phyloP scores from a whole-genome alignment of 169 alveolate species.

The Plasmodium ovale region DNA sequence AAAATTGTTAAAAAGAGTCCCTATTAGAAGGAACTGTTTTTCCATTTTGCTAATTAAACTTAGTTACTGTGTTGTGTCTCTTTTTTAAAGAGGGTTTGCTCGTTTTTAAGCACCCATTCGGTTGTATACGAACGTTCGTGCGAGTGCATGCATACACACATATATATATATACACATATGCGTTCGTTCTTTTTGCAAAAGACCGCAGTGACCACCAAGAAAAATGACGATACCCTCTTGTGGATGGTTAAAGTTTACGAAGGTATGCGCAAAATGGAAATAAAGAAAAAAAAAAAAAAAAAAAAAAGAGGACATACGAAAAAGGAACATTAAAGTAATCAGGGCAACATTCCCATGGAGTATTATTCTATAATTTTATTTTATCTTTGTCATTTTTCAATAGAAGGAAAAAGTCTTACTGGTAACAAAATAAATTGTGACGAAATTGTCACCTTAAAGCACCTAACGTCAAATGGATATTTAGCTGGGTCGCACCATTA shows the following conservation, averaged over 20 bases:
- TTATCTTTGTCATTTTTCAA: neutral
- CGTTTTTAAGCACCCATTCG: too few species aligned
- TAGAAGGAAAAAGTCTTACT: conserved; percentile 43
- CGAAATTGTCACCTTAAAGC: conserved; percentile 61
- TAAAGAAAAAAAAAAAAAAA: neutral
- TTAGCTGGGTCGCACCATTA: conserved; percentile 38
- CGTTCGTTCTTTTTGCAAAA: neutral
- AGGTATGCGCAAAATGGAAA: conserved; percentile 18
- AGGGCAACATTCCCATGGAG: neutral
- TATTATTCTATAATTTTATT: conserved; percentile 5
- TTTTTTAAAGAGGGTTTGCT: too few species aligned
- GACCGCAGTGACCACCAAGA: conserved; percentile 55
- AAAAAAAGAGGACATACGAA: neutral
- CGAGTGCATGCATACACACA: neutral
- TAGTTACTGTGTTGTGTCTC: too few species aligned
- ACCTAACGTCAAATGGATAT: conserved; percentile 64
- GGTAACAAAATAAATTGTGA: conserved; percentile 62
- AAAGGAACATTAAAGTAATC: too few species aligned
- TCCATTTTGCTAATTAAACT: too few species aligned
- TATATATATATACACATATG: neutral
- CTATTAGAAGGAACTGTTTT: too few species aligned
- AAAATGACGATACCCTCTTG: conserved; percentile 33
- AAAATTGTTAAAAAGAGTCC: neutral
- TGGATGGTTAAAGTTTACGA: conserved; percentile 72
- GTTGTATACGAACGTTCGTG: too few species aligned